Evolutionary conservation across 306 rosid species (phyloP).

Genomic region (Cyamopsis tetragonoloba): DNA sequence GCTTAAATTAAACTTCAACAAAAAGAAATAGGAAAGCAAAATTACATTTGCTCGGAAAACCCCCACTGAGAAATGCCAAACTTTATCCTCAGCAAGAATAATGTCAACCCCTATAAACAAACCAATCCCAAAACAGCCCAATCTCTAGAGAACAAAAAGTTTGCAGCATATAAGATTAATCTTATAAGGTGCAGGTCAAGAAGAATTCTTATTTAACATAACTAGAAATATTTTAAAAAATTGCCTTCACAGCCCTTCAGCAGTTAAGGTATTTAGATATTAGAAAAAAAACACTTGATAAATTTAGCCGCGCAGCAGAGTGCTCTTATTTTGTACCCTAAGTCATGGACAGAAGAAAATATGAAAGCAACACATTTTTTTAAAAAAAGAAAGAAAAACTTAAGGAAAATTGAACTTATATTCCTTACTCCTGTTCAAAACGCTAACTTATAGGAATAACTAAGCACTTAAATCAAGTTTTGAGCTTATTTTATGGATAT

Average conservation of each 20-base stretch:
- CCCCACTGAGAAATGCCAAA: neutral
- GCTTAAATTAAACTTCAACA: constrained; percentile 16
- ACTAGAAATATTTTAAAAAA: neutral
- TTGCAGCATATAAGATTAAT: neutral
- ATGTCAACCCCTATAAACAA: neutral
- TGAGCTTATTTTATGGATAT: neutral
- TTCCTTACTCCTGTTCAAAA: neutral
- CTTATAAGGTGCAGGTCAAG: neutral
- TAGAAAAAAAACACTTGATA: neutral
- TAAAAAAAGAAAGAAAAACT: too few relatives aligned
- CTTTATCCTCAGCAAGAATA: neutral
- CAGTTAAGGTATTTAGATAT: neutral
- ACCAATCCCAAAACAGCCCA: neutral
- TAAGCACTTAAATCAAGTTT: neutral
- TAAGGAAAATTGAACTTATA: neutral
- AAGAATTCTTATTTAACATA: neutral
- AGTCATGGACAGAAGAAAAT: neutral
- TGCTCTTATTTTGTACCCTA: neutral
- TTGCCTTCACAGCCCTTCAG: neutral
- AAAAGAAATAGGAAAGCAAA: neutral
- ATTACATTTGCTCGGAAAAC: neutral
- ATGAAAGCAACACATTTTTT: neutral
- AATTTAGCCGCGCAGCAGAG: neutral
- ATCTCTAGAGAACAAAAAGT: neutral
- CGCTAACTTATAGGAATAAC: neutral